Percentiles rank a stretch among this genome's conserved stretches.
Conservation (phyloP, 2,329 filamentous ascomycete genomes). For the Penicillium sp. region DNA sequence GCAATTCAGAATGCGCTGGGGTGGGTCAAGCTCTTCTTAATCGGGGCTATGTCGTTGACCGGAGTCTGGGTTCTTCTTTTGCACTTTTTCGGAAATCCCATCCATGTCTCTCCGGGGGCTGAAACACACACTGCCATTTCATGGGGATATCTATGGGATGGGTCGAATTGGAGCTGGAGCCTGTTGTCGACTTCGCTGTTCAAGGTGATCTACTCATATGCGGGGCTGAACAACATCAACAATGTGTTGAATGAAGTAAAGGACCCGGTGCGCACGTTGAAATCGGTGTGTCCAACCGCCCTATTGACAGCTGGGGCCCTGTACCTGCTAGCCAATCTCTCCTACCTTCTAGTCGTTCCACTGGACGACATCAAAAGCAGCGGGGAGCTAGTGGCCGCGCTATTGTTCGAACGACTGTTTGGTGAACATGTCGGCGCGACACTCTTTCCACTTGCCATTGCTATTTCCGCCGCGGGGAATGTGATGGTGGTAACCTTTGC, state of each 20-base stretch:
- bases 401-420: slow-evolving; percentile 64
- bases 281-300: slow-evolving; percentile 57
- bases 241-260: slow-evolving; percentile 69
- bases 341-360: slow-evolving; percentile 62
- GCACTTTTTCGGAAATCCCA: slow-evolving; percentile 24
- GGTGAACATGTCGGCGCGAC: slow-evolving; percentile 54
- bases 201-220: slow-evolving; percentile 65
- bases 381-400: slow-evolving; percentile 62
- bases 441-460: slow-evolving; percentile 60
- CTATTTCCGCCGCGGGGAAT: slow-evolving; percentile 64
- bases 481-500: slow-evolving; percentile 69
- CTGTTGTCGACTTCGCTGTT: slow-evolving; percentile 60
- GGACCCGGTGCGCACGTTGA: slow-evolving; percentile 62
- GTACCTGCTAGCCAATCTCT: slow-evolving; percentile 64
- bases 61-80: slow-evolving; percentile 57
- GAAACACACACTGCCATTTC: slow-evolving; percentile 11
- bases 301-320: slow-evolving; percentile 59
- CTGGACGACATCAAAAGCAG: slow-evolving; percentile 62
- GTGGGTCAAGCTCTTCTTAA: slow-evolving; percentile 59
- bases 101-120: background rate
- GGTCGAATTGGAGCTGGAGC: slow-evolving; percentile 65
- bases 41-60: slow-evolving; percentile 59
- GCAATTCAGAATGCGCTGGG: slow-evolving; percentile 58
- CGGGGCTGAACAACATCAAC: slow-evolving; percentile 62
- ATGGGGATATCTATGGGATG: slow-evolving; percentile 58